phyloP scores from a whole-genome alignment of 2,329 filamentous ascomycete species.

The Fusarium nelsonii region DNA sequence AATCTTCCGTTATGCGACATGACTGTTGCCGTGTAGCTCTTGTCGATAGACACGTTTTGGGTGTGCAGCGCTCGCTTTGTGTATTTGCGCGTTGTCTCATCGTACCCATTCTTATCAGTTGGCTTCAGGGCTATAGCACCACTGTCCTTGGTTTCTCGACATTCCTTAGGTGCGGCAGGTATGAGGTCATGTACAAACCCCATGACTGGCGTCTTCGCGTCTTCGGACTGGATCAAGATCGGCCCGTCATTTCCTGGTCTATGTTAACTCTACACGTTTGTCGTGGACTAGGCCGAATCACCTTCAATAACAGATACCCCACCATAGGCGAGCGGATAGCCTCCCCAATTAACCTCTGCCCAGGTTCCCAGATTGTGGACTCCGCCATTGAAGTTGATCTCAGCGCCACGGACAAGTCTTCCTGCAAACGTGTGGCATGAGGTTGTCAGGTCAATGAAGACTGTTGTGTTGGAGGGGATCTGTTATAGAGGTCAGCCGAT shows the following conservation, averaged over 20 bases:
- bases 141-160: conserved; percentile 25
- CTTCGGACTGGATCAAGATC: conserved; percentile 29
- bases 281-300: not conserved
- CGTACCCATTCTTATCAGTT: conserved; percentile 38
- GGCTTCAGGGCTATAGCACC: conserved; percentile 28
- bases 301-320: conserved; percentile 43
- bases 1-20: conserved; percentile 39
- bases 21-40: conserved; percentile 26
- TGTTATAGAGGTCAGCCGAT: not conserved
- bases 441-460: conserved; percentile 33
- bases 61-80: conserved; percentile 17
- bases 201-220: conserved; percentile 16
- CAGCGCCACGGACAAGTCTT: conserved; percentile 36
- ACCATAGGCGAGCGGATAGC: conserved; percentile 31
- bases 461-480: conserved; percentile 31
- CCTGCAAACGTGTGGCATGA: conserved; percentile 30
- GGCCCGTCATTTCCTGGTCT: conserved; percentile 35
- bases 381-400: conserved; percentile 25
- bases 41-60: conserved; percentile 28
- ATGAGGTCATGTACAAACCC: conserved; percentile 31
- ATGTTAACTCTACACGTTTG: not conserved
- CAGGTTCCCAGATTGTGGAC: conserved; percentile 41
- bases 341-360: conserved; percentile 35
- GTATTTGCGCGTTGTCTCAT: conserved; percentile 23
- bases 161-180: conserved; percentile 21